Evolutionary conservation across 2,329 filamentous ascomycete genomes (phyloP).

Genomic region (Curvularia sp.): DNA sequence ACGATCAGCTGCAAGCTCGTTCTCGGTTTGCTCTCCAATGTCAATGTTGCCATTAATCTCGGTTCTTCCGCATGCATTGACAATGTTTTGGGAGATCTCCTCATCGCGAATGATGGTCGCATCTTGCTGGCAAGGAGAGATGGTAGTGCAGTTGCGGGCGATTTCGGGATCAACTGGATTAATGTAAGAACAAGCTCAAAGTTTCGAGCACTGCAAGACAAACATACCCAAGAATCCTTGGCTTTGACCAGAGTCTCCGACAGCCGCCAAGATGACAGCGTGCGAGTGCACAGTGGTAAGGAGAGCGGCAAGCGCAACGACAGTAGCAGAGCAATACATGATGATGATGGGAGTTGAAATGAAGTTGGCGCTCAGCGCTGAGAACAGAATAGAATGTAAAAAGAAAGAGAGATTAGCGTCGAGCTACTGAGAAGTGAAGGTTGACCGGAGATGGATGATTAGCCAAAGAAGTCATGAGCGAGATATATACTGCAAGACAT

Average conservation of each 20-base stretch:
- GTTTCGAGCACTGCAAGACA: neutral
- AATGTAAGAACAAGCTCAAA: neutral
- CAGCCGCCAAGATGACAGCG: conserved; percentile 41
- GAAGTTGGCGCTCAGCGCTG: conserved; percentile 37
- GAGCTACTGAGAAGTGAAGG: conserved; percentile 16
- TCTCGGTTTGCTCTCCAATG: conserved; percentile 50
- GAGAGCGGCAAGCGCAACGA: conserved; percentile 43
- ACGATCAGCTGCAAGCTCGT: conserved; percentile 42
- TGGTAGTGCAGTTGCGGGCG: conserved; percentile 49
- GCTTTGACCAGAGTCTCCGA: conserved; percentile 39
- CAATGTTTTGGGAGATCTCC: conserved; percentile 50
- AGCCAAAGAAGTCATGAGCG: conserved; percentile 1
- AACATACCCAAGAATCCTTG: conserved; percentile 39
- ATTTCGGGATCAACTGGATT: conserved; percentile 39
- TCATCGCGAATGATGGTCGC: conserved; percentile 48
- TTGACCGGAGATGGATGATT: conserved; percentile 8
- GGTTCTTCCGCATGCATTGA: conserved; percentile 49
- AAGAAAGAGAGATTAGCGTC: conserved; percentile 27
- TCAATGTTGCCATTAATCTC: conserved; percentile 50
- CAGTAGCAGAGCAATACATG: conserved; percentile 38
- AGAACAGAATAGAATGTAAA: conserved; percentile 31
- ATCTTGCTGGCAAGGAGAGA: conserved; percentile 51
- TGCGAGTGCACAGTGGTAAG: conserved; percentile 41
- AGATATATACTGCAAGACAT: conserved; percentile 27
- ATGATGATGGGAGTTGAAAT: conserved; percentile 20